Evolutionary conservation across 768 basidiomycete species (phyloP), one percentile per base, ranked within the genome.

Genomic region (Leccinum rimulosum): DNA sequence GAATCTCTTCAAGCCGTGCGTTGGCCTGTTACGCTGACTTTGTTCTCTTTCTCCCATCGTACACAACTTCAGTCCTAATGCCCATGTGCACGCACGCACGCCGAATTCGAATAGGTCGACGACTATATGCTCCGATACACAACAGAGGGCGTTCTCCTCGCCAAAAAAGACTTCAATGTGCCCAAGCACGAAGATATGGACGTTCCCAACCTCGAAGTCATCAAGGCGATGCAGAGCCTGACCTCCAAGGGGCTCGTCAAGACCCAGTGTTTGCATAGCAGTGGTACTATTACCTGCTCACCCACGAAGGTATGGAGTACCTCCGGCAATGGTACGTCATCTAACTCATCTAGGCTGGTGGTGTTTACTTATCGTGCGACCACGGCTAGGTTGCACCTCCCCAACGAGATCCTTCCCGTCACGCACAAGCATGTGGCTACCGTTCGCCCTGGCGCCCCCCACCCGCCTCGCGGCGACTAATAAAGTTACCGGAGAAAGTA

Each of bases 1-100:
- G 81, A 91, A 90, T 83, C 95, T 99, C 84, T 99, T 99, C 92
- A 97, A 97, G 81, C 95, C 95, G 94, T 95, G 66, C 65, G 88
- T 35, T 19, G n/a, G n/a, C 8, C 25, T 27, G 25, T 12, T 48
- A 3, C 2, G 47, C 61, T 64, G 8, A 66, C n/a, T 8, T 36
- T 30, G 2, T n/a, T n/a, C 3, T 50, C 17, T 15, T 59, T 8
- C 22, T 14, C 8, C 10, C 7, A n/a, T 6, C 12, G 22, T 31
- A 22, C 22, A 19, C 9, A n/a, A 2, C 6, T 12, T 25, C 31
- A n/a, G 22, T 52, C 2, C 25, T 22, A 1, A 25, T 25, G 25
- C 25, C 2, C 25, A 25, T 25, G 25, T 3, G 25, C 25, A 25
- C 25, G 25, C 25, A 25, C 25, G 25, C 25, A 25, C 25, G 25